Conservation (phyloP, 129 eudicot genomes). For the Apium graveolens region DNA sequence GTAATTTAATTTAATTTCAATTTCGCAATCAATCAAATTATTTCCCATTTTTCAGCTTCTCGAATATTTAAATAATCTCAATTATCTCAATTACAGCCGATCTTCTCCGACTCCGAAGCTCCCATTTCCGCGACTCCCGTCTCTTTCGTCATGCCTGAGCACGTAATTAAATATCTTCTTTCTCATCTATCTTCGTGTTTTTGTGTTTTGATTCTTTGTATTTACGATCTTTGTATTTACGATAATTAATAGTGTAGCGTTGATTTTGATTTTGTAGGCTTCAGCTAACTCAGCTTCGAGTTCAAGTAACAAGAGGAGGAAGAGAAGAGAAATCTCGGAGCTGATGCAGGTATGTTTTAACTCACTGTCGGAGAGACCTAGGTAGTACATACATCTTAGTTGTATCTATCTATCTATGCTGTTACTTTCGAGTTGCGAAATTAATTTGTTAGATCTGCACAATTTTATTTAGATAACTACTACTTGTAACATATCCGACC, state of each 20-base stretch:
- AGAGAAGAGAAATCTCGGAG: not conserved
- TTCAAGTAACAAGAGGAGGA: not conserved
- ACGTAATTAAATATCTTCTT: not conserved
- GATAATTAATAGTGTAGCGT: not conserved
- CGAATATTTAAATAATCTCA: not conserved
- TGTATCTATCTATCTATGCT: not conserved
- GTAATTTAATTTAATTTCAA: not conserved
- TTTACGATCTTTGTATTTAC: not conserved
- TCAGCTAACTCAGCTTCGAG: conserved; percentile 4
- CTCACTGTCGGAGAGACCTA: not conserved
- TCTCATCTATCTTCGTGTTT: not conserved
- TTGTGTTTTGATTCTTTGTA: not conserved
- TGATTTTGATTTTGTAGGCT: not conserved
- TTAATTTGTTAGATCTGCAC: not conserved
- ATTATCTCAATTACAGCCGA: not conserved
- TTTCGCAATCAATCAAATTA: not conserved
- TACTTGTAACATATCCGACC: not conserved
- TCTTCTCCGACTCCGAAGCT: not conserved
- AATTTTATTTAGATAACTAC: not conserved
- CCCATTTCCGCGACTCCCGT: not conserved
- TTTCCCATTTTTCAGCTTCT: not conserved
- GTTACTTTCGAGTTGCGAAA: not conserved
- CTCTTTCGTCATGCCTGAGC: not conserved
- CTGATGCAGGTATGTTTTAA: not conserved
- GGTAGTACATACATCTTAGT: not conserved